Conservation (phyloP, 75 land plant species). For the Pinus tabuliformis region DNA sequence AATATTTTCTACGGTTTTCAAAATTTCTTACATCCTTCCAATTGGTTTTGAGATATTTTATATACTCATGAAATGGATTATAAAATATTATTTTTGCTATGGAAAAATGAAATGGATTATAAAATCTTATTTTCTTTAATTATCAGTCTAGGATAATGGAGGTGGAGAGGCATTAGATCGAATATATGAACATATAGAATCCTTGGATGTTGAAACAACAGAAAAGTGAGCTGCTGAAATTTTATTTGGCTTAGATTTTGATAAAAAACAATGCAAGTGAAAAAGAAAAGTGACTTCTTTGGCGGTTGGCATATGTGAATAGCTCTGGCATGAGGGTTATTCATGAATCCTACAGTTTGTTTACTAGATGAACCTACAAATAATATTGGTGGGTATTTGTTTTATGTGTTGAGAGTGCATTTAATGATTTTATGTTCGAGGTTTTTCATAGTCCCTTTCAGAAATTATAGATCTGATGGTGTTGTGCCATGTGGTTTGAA, state of each 20-base stretch:
- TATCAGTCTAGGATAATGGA: conserved; percentile 53
- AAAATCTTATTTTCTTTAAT: too few relatives aligned
- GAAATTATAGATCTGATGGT: background rate
- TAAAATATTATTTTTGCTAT: too few relatives aligned
- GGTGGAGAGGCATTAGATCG: conserved; percentile 74
- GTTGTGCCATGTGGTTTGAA: conserved; percentile 12
- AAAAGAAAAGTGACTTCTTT: conserved; percentile 87
- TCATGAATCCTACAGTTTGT: conserved; percentile 88
- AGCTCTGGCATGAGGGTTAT: conserved; percentile 80
- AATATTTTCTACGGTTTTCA: too few relatives aligned
- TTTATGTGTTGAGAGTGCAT: background rate
- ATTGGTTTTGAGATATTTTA: too few relatives aligned
- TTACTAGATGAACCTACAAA: conserved; percentile 96
- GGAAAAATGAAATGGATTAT: too few relatives aligned
- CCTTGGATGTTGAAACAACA: conserved; percentile 73
- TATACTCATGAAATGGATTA: too few relatives aligned
- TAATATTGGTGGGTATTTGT: conserved; percentile 70
- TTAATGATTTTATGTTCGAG: background rate
- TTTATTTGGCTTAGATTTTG: conserved; percentile 72
- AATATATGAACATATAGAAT: conserved; percentile 74
- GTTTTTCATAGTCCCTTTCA: background rate
- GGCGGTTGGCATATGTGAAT: conserved; percentile 99
- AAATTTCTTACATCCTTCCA: too few relatives aligned
- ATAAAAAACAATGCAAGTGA: conserved; percentile 73
- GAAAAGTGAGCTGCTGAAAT: conserved; percentile 93